Evolutionary conservation across 2,329 filamentous ascomycete species (phyloP).

Genomic region (Pezicula neosporulosa): DNA sequence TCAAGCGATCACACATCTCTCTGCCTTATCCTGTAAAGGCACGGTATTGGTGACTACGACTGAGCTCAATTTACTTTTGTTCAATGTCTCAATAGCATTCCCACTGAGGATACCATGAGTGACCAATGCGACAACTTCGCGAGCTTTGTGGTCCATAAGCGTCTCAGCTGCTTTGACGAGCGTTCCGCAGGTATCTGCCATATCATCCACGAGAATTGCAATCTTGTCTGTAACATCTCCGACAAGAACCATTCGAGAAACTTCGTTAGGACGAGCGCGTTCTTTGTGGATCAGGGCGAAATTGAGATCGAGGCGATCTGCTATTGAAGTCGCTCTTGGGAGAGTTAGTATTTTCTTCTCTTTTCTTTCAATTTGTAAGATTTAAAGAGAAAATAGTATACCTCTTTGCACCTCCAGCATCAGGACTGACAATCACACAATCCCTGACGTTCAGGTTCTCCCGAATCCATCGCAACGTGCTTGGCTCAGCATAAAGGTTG

Average conservation of each 20-base stretch:
- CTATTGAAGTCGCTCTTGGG: constrained; percentile 78
- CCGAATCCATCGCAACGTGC: constrained; percentile 85
- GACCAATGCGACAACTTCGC: constrained; percentile 88
- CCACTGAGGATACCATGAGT: constrained; percentile 91
- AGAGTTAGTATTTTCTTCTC: neutral
- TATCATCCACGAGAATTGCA: constrained; percentile 95
- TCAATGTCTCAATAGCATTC: constrained; percentile 71
- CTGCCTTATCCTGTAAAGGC: constrained; percentile 73
- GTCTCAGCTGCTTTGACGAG: constrained; percentile 85
- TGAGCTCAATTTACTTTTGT: constrained; percentile 70
- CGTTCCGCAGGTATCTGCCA: constrained; percentile 95
- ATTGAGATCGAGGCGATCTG: constrained; percentile 82
- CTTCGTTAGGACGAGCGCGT: constrained; percentile 84
- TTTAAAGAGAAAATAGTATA: constrained; percentile 28
- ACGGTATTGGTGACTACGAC: constrained; percentile 92
- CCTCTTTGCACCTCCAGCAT: constrained; percentile 92
- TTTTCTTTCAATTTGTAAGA: neutral
- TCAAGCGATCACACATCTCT: constrained; percentile 71
- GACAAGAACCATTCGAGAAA: constrained; percentile 92
- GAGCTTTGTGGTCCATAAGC: constrained; percentile 81
- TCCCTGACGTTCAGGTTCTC: constrained; percentile 80
- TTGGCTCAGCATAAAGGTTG: constrained; percentile 91
- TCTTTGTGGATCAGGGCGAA: constrained; percentile 98
- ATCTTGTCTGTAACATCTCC: constrained; percentile 89
- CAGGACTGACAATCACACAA: constrained; percentile 90